Conservation (phyloP, 257 asterid species). For the Fraxinus quadrangulata region DNA sequence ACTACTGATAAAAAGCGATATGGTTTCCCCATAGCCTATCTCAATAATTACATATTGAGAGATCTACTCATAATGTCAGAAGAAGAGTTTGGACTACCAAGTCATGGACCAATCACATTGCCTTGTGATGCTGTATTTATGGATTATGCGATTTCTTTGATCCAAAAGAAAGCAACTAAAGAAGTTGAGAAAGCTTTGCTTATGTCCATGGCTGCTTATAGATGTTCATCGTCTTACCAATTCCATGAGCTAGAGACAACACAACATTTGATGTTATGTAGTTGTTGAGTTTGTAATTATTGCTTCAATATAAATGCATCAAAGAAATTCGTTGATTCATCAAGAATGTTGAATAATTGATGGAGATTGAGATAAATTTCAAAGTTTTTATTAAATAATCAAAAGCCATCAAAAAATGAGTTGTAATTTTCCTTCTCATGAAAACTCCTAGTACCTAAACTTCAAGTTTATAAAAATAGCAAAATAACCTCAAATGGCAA, state of each 20-base stretch:
- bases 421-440: too few relatives aligned
- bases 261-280: conserved; percentile 1
- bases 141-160: conserved; percentile 28
- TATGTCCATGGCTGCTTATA: conserved; percentile 26
- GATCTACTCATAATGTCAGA: conserved; percentile 34
- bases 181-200: conserved; percentile 33
- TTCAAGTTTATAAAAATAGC: too few relatives aligned
- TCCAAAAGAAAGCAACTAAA: conserved; percentile 22
- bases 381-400: too few relatives aligned
- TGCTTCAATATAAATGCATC: background rate
- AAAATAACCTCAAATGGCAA: too few relatives aligned
- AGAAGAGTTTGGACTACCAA: conserved; percentile 36
- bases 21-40: conserved; percentile 31
- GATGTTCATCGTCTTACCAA: conserved; percentile 22
- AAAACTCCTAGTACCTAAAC: too few relatives aligned
- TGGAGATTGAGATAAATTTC: too few relatives aligned
- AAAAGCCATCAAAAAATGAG: too few relatives aligned
- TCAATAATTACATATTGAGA: conserved; percentile 20
- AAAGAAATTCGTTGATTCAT: too few relatives aligned
- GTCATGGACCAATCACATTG: conserved; percentile 30
- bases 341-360: too few relatives aligned
- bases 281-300: conserved; percentile 15
- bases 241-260: conserved; percentile 9
- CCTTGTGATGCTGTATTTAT: conserved; percentile 35
- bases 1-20: conserved; percentile 35